Percentiles rank a stretch among this genome's conserved stretches.
Evolutionary conservation across 148 eudicot species (phyloP).

Genomic region (Talinum fruticosum): DNA sequence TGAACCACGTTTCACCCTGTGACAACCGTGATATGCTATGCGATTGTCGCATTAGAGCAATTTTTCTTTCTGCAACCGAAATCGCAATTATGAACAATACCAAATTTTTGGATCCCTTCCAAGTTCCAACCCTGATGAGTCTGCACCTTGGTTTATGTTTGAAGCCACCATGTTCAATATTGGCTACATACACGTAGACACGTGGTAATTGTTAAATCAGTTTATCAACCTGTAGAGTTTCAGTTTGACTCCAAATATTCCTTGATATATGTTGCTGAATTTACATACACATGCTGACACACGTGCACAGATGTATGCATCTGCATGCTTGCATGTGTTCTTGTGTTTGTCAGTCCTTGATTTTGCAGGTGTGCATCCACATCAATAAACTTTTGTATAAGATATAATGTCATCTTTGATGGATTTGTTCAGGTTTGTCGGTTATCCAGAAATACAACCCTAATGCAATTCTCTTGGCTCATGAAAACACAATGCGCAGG

Average conservation of each 20-base stretch:
- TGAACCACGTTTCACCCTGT: too few relatives aligned
- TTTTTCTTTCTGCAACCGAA: too few relatives aligned
- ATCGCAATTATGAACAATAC: too few relatives aligned
- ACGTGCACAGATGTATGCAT: too few relatives aligned
- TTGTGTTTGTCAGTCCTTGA: not conserved
- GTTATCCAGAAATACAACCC: slow-evolving; percentile 75
- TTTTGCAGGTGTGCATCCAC: not conserved
- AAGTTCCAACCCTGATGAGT: too few relatives aligned
- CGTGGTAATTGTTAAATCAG: not conserved
- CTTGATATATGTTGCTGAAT: not conserved
- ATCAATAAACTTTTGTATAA: not conserved
- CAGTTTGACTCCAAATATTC: not conserved
- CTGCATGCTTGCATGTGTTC: not conserved
- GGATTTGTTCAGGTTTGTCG: slow-evolving; percentile 63
- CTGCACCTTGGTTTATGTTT: not conserved
- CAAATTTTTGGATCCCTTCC: too few relatives aligned
- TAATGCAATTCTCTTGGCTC: slow-evolving; percentile 78
- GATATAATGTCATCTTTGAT: slow-evolving; percentile 21
- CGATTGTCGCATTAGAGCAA: too few relatives aligned
- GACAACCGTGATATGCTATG: too few relatives aligned
- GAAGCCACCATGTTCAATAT: not conserved
- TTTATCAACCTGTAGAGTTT: not conserved
- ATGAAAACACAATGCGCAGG: slow-evolving; percentile 67
- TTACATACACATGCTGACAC: not conserved
- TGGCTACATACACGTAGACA: not conserved